Conservation (phyloP, 2,329 filamentous ascomycete species). For the Pyrenophora graminea region DNA sequence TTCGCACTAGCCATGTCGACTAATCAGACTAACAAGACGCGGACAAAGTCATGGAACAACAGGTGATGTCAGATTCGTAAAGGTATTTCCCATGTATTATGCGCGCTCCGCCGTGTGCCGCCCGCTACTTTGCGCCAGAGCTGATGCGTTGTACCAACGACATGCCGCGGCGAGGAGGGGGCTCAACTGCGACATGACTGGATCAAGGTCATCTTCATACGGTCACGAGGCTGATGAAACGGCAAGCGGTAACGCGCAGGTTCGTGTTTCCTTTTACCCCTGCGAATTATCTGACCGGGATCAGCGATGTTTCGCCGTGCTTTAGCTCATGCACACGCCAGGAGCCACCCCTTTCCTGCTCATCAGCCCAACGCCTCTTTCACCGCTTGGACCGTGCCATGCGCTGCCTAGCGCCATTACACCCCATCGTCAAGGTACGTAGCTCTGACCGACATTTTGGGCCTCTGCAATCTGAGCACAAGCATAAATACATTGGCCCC, state of each 20-base stretch:
- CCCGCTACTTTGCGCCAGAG: constrained; percentile 22
- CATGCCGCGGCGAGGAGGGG: constrained; percentile 25
- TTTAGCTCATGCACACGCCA: constrained; percentile 46
- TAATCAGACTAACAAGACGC: constrained; percentile 37
- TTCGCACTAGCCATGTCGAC: constrained; percentile 36
- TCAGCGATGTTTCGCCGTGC: constrained; percentile 45
- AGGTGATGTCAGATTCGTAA: constrained; percentile 43
- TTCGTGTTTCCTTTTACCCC: constrained; percentile 45
- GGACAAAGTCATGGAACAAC: constrained; percentile 15
- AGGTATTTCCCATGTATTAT: constrained; percentile 22
- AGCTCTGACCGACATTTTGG: constrained; percentile 47
- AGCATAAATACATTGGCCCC: constrained; percentile 47
- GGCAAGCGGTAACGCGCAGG: constrained; percentile 34
- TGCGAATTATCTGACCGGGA: constrained; percentile 41
- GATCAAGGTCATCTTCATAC: constrained; percentile 43
- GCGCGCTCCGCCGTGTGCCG: constrained; percentile 1
- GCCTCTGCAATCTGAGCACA: constrained; percentile 42
- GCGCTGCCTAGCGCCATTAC: constrained; percentile 45
- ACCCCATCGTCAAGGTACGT: constrained; percentile 47
- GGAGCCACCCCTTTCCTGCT: constrained; percentile 46
- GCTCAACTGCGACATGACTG: constrained; percentile 37
- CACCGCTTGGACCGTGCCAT: constrained; percentile 47
- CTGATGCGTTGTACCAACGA: constrained; percentile 28
- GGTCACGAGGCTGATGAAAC: constrained; percentile 50
- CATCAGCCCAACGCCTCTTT: constrained; percentile 47